Evolutionary conservation across 2,329 filamentous ascomycete species (phyloP).

Genomic region (Amauroascus verrucosus): DNA sequence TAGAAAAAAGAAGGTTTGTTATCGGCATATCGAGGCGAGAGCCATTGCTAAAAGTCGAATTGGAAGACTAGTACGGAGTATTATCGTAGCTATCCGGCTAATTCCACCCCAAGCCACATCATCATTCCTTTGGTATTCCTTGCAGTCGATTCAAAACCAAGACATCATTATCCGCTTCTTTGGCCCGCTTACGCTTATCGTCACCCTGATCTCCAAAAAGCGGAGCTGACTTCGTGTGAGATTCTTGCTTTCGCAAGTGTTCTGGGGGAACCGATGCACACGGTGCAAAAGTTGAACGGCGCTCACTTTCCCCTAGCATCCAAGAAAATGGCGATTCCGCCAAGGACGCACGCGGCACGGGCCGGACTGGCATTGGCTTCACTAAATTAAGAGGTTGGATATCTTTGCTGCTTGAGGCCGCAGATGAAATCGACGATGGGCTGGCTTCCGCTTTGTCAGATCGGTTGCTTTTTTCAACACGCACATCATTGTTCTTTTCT

Average conservation of each 20-base stretch:
- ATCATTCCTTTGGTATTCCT: conserved; percentile 7
- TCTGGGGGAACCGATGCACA: conserved; percentile 38
- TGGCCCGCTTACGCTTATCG: conserved; percentile 22
- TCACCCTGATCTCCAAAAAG: conserved; percentile 23
- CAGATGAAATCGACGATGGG: not conserved
- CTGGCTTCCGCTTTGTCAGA: not conserved
- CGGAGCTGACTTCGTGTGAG: not conserved
- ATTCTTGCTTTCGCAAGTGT: conserved; percentile 18
- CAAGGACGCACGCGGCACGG: conserved; percentile 32
- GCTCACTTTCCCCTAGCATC: conserved; percentile 40
- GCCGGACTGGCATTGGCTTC: conserved; percentile 21
- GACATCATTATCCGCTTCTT: conserved; percentile 29
- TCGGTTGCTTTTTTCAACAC: not conserved
- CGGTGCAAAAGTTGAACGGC: conserved; percentile 38
- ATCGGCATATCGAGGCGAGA: not conserved
- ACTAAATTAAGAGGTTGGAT: conserved; percentile 9
- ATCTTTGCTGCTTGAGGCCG: conserved; percentile 1
- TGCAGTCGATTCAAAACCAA: conserved; percentile 28
- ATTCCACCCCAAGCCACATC: not conserved
- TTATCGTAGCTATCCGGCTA: not conserved
- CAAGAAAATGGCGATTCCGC: conserved; percentile 41
- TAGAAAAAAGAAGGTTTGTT: not conserved
- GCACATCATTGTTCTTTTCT: not conserved
- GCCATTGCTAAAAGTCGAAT: not conserved
- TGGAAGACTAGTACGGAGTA: not conserved